Conservation (phyloP, 2,329 filamentous ascomycete genomes). For the Esteya vermicola region DNA sequence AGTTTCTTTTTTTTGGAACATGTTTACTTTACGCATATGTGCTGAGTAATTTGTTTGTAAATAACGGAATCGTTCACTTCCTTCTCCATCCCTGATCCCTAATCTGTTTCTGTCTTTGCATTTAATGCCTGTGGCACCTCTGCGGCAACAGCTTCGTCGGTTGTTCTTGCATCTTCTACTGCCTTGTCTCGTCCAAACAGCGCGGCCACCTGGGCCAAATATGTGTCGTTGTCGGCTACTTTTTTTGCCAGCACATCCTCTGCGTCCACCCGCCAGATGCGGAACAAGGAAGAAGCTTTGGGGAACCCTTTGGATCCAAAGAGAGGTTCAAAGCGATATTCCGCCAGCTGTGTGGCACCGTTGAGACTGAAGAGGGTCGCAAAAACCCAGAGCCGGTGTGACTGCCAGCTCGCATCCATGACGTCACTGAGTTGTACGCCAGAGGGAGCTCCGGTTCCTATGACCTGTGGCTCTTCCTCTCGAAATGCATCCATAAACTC, state of each 20-base stretch:
- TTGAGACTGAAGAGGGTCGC: neutral
- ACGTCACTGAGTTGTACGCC: neutral
- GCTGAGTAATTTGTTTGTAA: neutral
- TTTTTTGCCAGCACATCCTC: neutral
- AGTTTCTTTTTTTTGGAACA: no score
- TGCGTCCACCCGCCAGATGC: neutral
- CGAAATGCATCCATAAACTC: slow-evolving; percentile 9
- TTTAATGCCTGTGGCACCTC: neutral
- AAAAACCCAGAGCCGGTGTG: neutral
- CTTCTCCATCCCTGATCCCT: neutral
- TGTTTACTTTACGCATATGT: neutral
- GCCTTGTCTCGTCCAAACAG: neutral
- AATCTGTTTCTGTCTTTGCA: neutral
- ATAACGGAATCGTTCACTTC: neutral
- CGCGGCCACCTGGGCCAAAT: neutral
- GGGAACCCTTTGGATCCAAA: neutral
- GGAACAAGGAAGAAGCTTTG: neutral
- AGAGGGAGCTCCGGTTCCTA: neutral
- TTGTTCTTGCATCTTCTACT: neutral
- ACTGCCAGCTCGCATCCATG: neutral
- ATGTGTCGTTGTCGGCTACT: neutral
- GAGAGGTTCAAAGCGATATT: neutral
- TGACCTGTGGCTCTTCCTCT: slow-evolving; percentile 5
- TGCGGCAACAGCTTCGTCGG: neutral
- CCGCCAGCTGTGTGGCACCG: neutral